phyloP scores from a whole-genome alignment of 331 rosid species.

The Rhamnella rubrinervis region DNA sequence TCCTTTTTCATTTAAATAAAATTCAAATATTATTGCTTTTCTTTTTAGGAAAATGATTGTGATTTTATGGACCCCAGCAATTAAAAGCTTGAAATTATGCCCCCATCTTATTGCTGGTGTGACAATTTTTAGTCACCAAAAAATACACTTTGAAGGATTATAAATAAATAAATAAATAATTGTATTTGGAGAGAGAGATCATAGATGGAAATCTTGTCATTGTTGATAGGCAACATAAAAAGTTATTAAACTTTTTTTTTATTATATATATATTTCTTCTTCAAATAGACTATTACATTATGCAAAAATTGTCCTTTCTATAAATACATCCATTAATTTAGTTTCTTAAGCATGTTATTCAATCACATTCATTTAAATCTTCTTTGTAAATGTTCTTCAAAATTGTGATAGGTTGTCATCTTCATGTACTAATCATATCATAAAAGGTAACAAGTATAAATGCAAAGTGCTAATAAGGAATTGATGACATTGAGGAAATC shows the following conservation, averaged over 20 bases:
- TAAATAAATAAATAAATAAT: background rate
- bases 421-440: no score
- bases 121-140: background rate
- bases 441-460: no score
- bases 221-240: slow-evolving; percentile 4
- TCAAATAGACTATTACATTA: no score
- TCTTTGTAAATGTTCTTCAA: no score
- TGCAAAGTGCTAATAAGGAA: no score
- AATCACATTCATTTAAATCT: no score
- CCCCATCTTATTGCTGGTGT: slow-evolving; percentile 1
- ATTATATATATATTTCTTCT: background rate
- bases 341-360: no score
- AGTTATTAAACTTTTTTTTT: background rate
- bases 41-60: background rate
- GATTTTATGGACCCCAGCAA: background rate
- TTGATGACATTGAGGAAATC: no score
- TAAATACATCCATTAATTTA: no score
- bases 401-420: no score
- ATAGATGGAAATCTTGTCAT: slow-evolving; percentile 13
- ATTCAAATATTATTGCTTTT: background rate
- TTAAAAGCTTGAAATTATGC: slow-evolving; percentile 4
- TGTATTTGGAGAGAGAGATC: background rate
- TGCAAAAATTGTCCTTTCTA: no score
- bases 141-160: background rate
- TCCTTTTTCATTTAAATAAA: background rate